phyloP scores from a whole-genome alignment of 257 asterid species.

The Echites panduratus region DNA sequence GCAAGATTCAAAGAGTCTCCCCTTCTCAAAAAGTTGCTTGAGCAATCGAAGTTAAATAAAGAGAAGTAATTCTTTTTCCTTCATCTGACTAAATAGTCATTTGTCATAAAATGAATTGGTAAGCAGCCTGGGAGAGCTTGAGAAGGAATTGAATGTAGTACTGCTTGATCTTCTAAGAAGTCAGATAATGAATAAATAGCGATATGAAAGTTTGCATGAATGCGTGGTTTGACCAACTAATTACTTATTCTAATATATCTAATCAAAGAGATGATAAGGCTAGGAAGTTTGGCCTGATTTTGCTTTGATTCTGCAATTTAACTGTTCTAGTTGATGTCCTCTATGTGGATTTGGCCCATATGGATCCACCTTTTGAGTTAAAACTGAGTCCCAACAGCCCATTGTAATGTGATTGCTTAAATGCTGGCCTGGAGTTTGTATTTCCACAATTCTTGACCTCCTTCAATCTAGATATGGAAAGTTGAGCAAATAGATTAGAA shows the following conservation, averaged over 20 bases:
- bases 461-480: background rate
- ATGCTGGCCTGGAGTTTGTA: background rate
- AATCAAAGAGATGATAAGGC: background rate
- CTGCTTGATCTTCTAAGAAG: background rate
- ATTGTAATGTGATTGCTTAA: background rate
- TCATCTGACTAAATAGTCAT: background rate
- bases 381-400: background rate
- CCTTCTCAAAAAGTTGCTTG: constrained; percentile 74
- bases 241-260: background rate
- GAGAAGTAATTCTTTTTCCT: constrained; percentile 48
- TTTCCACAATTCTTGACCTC: background rate
- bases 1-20: constrained; percentile 88
- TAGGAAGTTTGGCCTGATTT: background rate
- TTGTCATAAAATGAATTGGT: background rate
- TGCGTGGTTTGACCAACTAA: background rate
- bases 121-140: background rate
- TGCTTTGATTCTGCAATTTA: background rate
- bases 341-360: background rate
- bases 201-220: background rate
- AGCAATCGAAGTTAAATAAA: constrained; percentile 60
- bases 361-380: background rate
- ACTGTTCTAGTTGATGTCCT: background rate
- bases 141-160: background rate
- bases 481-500: background rate
- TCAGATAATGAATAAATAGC: background rate